These are phyloP conservation scores for Trichoderma brevicompactum DNA, from an alignment of 2,329 filamentous ascomycete species.

Conservation along the genomic window DNA sequence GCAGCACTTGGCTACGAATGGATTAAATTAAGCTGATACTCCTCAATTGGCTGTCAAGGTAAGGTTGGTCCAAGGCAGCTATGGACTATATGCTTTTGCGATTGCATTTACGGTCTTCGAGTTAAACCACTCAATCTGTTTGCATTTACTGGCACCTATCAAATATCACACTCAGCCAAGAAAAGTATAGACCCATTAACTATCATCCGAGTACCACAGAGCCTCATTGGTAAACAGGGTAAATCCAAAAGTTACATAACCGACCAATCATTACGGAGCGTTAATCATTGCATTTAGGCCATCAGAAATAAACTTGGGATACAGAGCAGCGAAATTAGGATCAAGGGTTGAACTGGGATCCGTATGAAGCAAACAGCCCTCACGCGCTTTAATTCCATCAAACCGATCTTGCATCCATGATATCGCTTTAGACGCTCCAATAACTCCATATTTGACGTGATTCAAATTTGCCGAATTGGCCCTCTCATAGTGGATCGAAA, in stretches of 20 bases:
- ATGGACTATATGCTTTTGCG: no score
- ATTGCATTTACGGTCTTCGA: no score
- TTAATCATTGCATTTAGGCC: not conserved
- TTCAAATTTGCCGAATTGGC: constrained; percentile 45
- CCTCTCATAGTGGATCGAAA: constrained; percentile 49
- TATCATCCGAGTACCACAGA: no score
- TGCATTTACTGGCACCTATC: no score
- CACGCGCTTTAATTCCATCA: constrained; percentile 14
- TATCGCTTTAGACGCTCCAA: constrained; percentile 28
- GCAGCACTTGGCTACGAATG: no score
- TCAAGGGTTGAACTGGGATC: not conserved
- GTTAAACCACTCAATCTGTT: no score
- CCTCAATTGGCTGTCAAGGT: no score
- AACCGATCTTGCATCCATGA: constrained; percentile 29
- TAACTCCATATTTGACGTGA: constrained; percentile 39
- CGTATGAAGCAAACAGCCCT: not conserved
- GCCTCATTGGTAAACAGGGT: no score
- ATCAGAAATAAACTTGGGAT: not conserved
- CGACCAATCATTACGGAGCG: not conserved
- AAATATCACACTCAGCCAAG: no score
- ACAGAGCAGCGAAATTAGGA: not conserved
- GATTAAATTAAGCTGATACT: no score
- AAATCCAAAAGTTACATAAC: not conserved
- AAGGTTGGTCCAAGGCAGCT: no score
- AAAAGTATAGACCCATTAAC: no score